Percentiles rank a stretch among this genome's conserved stretches.
Evolutionary conservation across 2,329 filamentous ascomycete genomes (phyloP).

Genomic region (Davidsoniella neocaledoniae): DNA sequence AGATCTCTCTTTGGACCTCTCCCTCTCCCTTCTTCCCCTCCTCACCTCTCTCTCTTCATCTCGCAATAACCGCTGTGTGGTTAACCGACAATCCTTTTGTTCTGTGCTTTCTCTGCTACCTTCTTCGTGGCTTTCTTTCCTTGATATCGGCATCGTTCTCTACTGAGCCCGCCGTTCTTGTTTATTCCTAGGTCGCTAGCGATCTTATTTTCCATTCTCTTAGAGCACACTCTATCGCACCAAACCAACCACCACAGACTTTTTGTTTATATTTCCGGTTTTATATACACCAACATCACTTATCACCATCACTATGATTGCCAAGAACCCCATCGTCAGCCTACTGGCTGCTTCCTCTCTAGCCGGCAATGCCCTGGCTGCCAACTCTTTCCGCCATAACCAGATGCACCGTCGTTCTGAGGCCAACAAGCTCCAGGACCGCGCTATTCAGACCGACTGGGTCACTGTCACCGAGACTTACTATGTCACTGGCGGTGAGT

Average conservation of each 20-base stretch:
- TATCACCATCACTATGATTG: conserved; percentile 21
- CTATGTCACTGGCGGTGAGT: conserved; percentile 20
- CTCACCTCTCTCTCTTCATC: neutral
- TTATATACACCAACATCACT: neutral
- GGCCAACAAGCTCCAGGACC: conserved; percentile 16
- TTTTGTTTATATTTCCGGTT: neutral
- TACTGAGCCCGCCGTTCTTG: neutral
- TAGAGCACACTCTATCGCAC: neutral
- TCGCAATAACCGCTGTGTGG: conserved; percentile 10
- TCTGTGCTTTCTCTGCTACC: neutral
- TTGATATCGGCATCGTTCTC: neutral
- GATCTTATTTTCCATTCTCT: conserved; percentile 8
- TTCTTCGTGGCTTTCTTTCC: conserved; percentile 2
- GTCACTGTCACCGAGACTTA: conserved; percentile 26
- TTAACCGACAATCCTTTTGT: conserved; percentile 13
- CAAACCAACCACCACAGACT: too few relatives aligned
- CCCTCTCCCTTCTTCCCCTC: neutral
- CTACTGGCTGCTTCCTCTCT: conserved; percentile 26
- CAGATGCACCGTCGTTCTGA: conserved; percentile 12
- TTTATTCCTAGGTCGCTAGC: conserved; percentile 5
- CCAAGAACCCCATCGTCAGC: conserved; percentile 24
- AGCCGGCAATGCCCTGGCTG: conserved; percentile 26
- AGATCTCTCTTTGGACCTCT: neutral
- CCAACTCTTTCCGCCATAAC: conserved; percentile 26
- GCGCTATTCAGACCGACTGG: conserved; percentile 22